Evolutionary conservation across 192 early-diverging fungal species (phyloP).

Genomic region (Podila horticola): DNA sequence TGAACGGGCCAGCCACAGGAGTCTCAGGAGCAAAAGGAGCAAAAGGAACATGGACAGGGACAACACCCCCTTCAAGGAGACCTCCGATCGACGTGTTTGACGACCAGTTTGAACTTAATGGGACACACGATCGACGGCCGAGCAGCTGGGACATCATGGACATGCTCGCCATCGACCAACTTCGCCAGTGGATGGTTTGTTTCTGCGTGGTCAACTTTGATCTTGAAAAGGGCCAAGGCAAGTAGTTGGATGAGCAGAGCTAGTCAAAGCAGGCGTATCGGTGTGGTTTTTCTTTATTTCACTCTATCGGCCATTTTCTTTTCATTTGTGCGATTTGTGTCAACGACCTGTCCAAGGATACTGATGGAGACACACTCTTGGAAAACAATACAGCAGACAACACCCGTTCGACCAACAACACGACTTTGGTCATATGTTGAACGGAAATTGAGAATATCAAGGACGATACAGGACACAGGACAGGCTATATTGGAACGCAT

Average conservation of each 20-base stretch:
- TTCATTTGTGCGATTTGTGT: background rate
- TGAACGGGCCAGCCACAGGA: background rate
- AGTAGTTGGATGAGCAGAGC: slow-evolving; percentile 8
- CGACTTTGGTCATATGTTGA: too few species aligned
- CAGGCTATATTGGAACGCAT: background rate
- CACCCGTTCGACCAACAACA: too few species aligned
- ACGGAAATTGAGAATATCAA: background rate
- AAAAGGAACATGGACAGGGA: background rate
- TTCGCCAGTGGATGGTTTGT: slow-evolving; percentile 75
- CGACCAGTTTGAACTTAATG: slow-evolving; percentile 23
- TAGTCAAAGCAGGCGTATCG: background rate
- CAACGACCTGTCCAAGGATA: background rate
- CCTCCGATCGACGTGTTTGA: slow-evolving; percentile 20
- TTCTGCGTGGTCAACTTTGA: slow-evolving; percentile 87
- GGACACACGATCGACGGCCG: slow-evolving; percentile 25
- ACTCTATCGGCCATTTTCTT: background rate
- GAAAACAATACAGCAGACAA: background rate
- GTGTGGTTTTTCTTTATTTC: background rate
- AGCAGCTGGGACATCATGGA: slow-evolving; percentile 54
- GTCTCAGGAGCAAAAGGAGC: background rate
- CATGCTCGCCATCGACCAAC: slow-evolving; percentile 53
- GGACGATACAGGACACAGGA: slow-evolving; percentile 1
- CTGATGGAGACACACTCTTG: background rate
- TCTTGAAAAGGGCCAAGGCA: slow-evolving; percentile 82
- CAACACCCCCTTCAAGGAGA: slow-evolving; percentile 8